A percentile compares a stretch with the other conserved stretches of the same genome.
phyloP scores from a whole-genome alignment of 2,329 filamentous ascomycete genomes.

The Aspergillus aculeatus region DNA sequence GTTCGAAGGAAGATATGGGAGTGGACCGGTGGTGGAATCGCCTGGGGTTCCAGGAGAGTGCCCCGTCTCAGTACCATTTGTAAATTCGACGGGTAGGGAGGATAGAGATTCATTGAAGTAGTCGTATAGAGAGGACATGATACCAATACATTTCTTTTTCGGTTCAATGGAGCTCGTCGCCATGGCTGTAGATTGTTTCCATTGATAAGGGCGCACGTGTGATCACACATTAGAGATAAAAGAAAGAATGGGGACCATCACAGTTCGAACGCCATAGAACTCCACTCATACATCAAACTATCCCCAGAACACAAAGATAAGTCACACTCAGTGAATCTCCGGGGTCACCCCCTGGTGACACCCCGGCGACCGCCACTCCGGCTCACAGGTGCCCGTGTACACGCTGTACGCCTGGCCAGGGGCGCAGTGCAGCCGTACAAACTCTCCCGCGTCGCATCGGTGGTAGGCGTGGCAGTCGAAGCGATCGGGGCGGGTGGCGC shows the following conservation, averaged over 20 bases:
- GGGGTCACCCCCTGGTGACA: background rate
- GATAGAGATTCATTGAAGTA: background rate
- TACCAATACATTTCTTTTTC: background rate
- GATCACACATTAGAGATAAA: too few species aligned
- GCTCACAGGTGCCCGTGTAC: background rate
- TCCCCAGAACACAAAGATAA: too few species aligned
- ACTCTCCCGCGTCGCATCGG: background rate
- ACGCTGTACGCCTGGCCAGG: background rate
- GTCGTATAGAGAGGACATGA: background rate
- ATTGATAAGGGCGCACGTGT: too few species aligned
- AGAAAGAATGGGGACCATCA: too few species aligned
- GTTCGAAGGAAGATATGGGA: slow-evolving; percentile 39
- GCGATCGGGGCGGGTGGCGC: background rate
- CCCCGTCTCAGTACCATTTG: slow-evolving; percentile 35
- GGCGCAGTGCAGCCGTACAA: background rate
- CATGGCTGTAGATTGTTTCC: too few species aligned
- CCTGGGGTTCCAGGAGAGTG: slow-evolving; percentile 29
- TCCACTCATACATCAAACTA: too few species aligned
- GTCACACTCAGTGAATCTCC: background rate
- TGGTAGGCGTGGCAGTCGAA: background rate
- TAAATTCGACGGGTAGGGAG: slow-evolving; percentile 11
- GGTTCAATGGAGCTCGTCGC: too few species aligned
- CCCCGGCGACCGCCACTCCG: background rate
- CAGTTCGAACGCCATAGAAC: too few species aligned
- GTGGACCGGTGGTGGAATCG: slow-evolving; percentile 39